Percentiles rank a stretch among this genome's conserved stretches.
Evolutionary conservation across 306 rosid species (phyloP).

Genomic region (Prunus fruticosa): DNA sequence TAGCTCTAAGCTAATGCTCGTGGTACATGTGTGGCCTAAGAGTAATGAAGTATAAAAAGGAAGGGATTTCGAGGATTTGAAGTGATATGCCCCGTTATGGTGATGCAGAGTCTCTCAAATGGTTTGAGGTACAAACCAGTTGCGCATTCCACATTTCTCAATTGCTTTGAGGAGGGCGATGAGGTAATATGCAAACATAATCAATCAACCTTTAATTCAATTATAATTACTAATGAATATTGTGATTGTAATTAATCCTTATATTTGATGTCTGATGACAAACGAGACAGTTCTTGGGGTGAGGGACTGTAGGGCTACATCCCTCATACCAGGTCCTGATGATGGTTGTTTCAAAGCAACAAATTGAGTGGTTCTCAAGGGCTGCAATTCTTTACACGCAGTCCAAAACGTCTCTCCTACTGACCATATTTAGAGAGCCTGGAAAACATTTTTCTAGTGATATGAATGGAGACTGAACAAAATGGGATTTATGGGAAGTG

Average conservation of each 20-base stretch:
- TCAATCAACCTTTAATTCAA: too few relatives aligned
- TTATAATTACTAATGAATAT: too few relatives aligned
- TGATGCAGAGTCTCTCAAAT: constrained; percentile 47
- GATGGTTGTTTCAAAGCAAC: constrained; percentile 7
- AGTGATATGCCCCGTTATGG: constrained; percentile 81
- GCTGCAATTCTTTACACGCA: neutral
- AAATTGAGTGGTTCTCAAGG: constrained; percentile 32
- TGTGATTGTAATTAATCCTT: too few relatives aligned
- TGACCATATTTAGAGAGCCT: neutral
- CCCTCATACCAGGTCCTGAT: constrained; percentile 53
- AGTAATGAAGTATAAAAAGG: constrained; percentile 41
- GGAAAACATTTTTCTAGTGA: constrained; percentile 29
- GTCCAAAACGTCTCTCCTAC: neutral
- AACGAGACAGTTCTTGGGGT: constrained; percentile 56
- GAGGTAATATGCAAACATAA: constrained; percentile 33
- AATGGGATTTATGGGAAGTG: too few relatives aligned
- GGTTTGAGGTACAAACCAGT: constrained; percentile 62
- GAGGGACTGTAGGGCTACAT: constrained; percentile 67
- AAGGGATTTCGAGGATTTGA: constrained; percentile 67
- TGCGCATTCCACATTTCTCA: constrained; percentile 62
- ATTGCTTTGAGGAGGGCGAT: constrained; percentile 54
- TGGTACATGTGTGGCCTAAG: constrained; percentile 17
- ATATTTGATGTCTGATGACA: too few relatives aligned
- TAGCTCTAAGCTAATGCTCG: neutral
- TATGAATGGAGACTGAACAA: constrained; percentile 67